These are phyloP conservation scores for Colletotrichum eleusines DNA, from an alignment of 2,329 filamentous ascomycete species.

Conservation along the genomic window DNA sequence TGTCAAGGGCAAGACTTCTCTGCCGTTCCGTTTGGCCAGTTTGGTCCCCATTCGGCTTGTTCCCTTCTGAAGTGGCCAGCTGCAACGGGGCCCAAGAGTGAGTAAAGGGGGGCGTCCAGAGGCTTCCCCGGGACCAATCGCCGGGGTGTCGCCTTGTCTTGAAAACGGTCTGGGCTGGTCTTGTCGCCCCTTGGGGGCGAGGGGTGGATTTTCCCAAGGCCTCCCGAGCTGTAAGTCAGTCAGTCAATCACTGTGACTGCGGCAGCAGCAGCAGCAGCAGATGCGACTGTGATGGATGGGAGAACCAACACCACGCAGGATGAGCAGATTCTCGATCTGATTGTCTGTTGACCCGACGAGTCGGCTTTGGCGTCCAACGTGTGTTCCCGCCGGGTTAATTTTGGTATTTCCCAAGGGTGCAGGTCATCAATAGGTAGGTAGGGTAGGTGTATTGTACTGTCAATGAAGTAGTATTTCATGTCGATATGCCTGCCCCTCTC, in stretches of 20 bases:
- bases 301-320: not conserved
- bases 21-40: constrained; percentile 20
- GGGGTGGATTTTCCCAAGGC: not conserved
- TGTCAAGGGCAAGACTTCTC: not conserved
- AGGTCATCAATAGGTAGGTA: not conserved
- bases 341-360: not conserved
- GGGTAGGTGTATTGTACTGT: not conserved
- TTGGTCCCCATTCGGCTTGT: not conserved
- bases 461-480: constrained; percentile 15
- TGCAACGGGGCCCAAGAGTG: constrained; percentile 35
- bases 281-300: constrained; percentile 17
- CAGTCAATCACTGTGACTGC: constrained; percentile 14
- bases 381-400: constrained; percentile 4
- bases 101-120: constrained; percentile 24
- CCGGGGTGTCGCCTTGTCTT: constrained; percentile 28
- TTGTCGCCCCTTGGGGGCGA: constrained; percentile 17
- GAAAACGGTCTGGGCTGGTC: constrained; percentile 27
- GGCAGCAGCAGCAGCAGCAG: constrained; percentile 14
- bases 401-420: not conserved
- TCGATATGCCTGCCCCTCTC: constrained; percentile 9
- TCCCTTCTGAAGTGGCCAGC: constrained; percentile 25
- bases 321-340: constrained; percentile 1
- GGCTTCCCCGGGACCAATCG: constrained; percentile 32
- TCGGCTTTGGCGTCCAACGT: constrained; percentile 6
- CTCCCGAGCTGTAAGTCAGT: no score